A percentile compares a stretch with the other conserved stretches of the same genome.
phyloP scores from a whole-genome alignment of 2,329 filamentous ascomycete species.

The Tolypocladium ophioglossoides region DNA sequence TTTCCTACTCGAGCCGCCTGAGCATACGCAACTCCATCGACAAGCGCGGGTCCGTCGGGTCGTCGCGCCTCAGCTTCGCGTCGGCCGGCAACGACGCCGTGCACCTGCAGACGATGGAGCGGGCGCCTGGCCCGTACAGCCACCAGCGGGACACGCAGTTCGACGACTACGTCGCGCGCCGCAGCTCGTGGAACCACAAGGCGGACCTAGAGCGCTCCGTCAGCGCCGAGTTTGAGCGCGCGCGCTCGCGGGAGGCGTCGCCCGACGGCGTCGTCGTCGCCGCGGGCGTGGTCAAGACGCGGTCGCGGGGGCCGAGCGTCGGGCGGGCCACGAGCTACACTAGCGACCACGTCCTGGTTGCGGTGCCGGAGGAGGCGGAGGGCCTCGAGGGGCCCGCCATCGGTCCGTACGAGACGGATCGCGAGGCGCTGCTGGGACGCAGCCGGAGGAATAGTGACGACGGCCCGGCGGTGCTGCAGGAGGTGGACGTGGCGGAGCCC shows the following conservation, averaged over 20 bases:
- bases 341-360: conserved; percentile 25
- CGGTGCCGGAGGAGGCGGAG: conserved; percentile 26
- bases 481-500: conserved; percentile 15
- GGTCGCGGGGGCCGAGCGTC: conserved; percentile 16
- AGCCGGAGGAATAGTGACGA: conserved; percentile 12
- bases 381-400: neutral
- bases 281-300: conserved; percentile 4
- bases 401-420: conserved; percentile 1
- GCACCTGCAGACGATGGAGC: conserved; percentile 10
- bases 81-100: conserved; percentile 11
- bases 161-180: conserved; percentile 31
- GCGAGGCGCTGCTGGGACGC: conserved; percentile 7
- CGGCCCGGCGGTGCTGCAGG: conserved; percentile 10
- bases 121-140: conserved; percentile 23
- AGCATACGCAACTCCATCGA: conserved; percentile 14
- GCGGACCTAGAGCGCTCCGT: conserved; percentile 17
- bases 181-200: conserved; percentile 13
- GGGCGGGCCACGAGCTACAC: conserved; percentile 23
- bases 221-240: conserved; percentile 22
- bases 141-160: conserved; percentile 37
- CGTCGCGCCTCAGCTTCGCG: conserved; percentile 18
- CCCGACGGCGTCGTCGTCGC: conserved; percentile 3
- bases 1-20: conserved; percentile 11
- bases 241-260: neutral
- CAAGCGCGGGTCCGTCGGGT: conserved; percentile 14